These are phyloP conservation scores for Cercospora sojina DNA, from an alignment of 2,329 filamentous ascomycete species.

Conservation along the genomic window DNA sequence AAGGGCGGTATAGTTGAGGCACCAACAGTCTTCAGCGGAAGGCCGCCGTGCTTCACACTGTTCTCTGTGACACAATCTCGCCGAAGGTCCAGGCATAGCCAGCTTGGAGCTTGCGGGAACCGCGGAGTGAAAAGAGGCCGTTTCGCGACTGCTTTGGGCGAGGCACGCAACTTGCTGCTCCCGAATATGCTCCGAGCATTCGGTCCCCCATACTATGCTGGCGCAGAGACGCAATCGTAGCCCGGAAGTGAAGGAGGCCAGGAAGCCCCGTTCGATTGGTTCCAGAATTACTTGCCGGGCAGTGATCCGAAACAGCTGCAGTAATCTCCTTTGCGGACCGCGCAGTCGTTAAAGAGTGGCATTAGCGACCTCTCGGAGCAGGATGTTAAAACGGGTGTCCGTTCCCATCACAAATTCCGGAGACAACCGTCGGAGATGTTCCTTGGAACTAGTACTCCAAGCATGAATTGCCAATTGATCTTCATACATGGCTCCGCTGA, in stretches of 20 bases:
- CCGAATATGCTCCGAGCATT: not conserved
- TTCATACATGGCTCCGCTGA: constrained; percentile 19
- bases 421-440: not conserved
- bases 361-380: not conserved
- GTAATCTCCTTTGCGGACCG: not conserved
- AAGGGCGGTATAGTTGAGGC: not conserved
- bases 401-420: not conserved
- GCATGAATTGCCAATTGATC: constrained; percentile 20
- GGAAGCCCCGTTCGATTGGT: too few relatives aligned
- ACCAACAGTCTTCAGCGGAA: not conserved
- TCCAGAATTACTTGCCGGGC: too few relatives aligned
- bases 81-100: too few relatives aligned
- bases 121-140: too few relatives aligned
- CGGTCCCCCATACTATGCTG: not conserved
- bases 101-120: too few relatives aligned
- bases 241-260: too few relatives aligned
- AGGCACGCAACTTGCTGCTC: not conserved
- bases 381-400: not conserved
- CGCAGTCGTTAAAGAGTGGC: not conserved
- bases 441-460: not conserved
- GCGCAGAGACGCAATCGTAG: not conserved
- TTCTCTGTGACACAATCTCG: too few relatives aligned
- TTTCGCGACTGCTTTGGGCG: too few relatives aligned
- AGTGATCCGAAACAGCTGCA: too few relatives aligned
- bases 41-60: too few relatives aligned